phyloP scores from a whole-genome alignment of 2,329 filamentous ascomycete species.

The Hymenoscyphus albidus region DNA sequence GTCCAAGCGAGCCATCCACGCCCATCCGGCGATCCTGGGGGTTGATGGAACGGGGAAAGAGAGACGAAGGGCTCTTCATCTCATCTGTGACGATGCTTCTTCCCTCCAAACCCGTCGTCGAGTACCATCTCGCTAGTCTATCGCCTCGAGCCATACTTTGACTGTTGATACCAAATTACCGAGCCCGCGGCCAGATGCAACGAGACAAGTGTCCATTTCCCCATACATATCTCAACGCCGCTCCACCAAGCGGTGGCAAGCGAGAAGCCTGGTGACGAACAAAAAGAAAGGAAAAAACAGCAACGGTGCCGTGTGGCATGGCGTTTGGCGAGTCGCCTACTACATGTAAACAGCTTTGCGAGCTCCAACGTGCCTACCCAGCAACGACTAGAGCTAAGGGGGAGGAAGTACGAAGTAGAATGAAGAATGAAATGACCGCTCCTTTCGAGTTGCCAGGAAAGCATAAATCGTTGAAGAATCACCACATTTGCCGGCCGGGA shows the following conservation, averaged over 20 bases:
- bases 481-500: constrained; percentile 23
- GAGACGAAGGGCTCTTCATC: neutral
- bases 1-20: constrained; percentile 30
- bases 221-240: neutral
- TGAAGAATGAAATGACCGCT: constrained; percentile 5
- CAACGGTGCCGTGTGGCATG: neutral
- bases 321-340: neutral
- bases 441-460: constrained; percentile 12
- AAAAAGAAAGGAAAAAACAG: neutral
- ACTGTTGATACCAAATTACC: neutral
- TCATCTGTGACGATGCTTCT: constrained; percentile 2
- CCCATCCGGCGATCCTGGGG: constrained; percentile 30
- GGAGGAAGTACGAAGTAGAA: neutral
- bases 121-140: constrained; percentile 17
- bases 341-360: neutral
- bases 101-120: neutral
- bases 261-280: neutral
- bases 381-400: neutral
- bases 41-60: constrained; percentile 8
- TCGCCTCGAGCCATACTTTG: neutral
- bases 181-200: neutral
- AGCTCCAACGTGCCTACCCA: constrained; percentile 2
- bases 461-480: constrained; percentile 16
- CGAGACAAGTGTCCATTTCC: neutral
- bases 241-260: neutral